These are phyloP conservation scores for Colletotrichum eleusines DNA, from an alignment of 2,329 filamentous ascomycete genomes.

Conservation along the genomic window DNA sequence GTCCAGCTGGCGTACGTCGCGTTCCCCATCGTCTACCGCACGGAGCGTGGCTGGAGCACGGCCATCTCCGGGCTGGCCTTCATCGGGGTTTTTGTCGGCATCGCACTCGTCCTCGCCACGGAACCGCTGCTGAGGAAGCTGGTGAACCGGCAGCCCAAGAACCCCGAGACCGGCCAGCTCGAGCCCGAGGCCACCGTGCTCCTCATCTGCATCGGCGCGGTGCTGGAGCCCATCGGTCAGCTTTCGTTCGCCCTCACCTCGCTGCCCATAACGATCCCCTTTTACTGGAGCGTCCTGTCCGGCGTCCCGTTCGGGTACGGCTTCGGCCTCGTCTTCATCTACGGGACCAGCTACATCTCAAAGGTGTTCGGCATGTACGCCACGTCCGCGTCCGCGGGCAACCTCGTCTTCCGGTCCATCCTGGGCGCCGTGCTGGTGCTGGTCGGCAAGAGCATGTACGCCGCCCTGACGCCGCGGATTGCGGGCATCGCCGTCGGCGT, in stretches of 20 bases:
- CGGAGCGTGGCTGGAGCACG: constrained; percentile 68
- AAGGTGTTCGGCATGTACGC: constrained; percentile 75
- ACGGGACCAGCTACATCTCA: constrained; percentile 72
- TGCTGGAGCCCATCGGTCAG: constrained; percentile 69
- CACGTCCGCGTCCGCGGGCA: constrained; percentile 72
- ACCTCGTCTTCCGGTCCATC: constrained; percentile 69
- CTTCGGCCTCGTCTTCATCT: constrained; percentile 74
- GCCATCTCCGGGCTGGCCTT: constrained; percentile 65
- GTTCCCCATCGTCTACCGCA: constrained; percentile 71
- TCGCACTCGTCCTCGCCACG: constrained; percentile 51
- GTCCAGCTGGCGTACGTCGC: constrained; percentile 75
- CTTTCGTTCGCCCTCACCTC: constrained; percentile 76
- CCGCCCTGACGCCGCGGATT: constrained; percentile 69
- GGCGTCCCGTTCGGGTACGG: constrained; percentile 74
- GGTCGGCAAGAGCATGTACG: constrained; percentile 70
- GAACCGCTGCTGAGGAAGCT: constrained; percentile 58
- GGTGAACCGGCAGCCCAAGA: constrained; percentile 69
- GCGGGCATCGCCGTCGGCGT: constrained; percentile 58
- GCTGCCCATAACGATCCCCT: constrained; percentile 68
- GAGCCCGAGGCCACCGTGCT: constrained; percentile 74
- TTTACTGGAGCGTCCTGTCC: constrained; percentile 71
- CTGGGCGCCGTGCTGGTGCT: constrained; percentile 72
- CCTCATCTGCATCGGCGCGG: constrained; percentile 71
- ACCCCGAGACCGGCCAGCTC: constrained; percentile 69
- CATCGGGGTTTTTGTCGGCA: constrained; percentile 41